These are phyloP conservation scores for Nitzschia putrida DNA, from an alignment of 108 stramenopile species.

Conservation along the genomic window DNA sequence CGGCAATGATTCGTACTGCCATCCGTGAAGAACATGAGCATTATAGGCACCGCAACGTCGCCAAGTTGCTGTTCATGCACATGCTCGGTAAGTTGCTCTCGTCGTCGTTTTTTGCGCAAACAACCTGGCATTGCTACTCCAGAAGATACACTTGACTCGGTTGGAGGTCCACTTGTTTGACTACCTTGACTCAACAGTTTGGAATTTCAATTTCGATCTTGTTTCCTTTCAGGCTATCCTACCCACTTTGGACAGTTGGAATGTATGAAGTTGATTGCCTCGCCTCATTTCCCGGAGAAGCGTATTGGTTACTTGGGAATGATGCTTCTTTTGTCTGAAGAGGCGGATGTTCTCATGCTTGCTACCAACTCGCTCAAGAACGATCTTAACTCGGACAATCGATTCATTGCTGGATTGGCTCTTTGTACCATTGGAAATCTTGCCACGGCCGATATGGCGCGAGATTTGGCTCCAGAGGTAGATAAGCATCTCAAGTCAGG, in stretches of 20 bases:
- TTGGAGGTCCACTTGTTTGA: slow-evolving; percentile 6
- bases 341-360: slow-evolving; percentile 98
- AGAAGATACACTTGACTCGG: too few species aligned
- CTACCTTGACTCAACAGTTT: slow-evolving; percentile 6
- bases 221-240: slow-evolving; percentile 83
- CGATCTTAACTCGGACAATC: slow-evolving; percentile 83
- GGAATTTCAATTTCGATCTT: slow-evolving; percentile 1
- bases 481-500: slow-evolving; percentile 88
- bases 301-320: slow-evolving; percentile 95
- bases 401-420: slow-evolving; percentile 91
- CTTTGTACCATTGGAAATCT: slow-evolving; percentile 98
- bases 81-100: slow-evolving; percentile 84
- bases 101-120: not conserved
- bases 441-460: slow-evolving; percentile 93
- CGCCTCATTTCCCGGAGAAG: slow-evolving; percentile 97
- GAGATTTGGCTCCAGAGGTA: slow-evolving; percentile 94
- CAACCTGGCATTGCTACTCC: not conserved
- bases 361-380: slow-evolving; percentile 94
- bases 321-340: slow-evolving; percentile 96
- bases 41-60: slow-evolving; percentile 97
- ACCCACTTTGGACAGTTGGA: slow-evolving; percentile 99
- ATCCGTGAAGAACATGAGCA: slow-evolving; percentile 97
- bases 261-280: slow-evolving; percentile 98
- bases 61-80: slow-evolving; percentile 99
- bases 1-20: slow-evolving; percentile 98